Base-by-base conservation (phyloP, 1,284 basidiomycete species). In the Anthracocystis setariae region DNA sequence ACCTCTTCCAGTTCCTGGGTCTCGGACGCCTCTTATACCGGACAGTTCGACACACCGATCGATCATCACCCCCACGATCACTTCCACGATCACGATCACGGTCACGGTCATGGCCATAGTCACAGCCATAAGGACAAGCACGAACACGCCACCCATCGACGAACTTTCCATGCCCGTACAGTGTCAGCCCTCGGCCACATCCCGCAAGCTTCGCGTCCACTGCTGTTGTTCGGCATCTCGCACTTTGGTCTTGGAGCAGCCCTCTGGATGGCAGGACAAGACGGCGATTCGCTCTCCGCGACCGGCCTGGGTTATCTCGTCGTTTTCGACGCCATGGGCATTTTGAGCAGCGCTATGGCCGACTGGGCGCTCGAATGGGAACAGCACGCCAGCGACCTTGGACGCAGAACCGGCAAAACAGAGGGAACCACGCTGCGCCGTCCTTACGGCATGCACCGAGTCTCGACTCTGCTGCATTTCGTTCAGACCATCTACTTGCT, bases 241-340 rank as follows among this genome's bases (percentile, higher is more conserved):
- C 85, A 88, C 73, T 84, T 87, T 37, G 78, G 84, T 0, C 78
- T 88, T 3, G 88, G 88, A 1, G 85, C 86, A 1, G 83, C 82
- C 5, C 76, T 98, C 10, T 98, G 95, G 95, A 89, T 95, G 2
- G 86, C 87, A n/a, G 94, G 94, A 1, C 95, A 98, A 83, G 89
- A 91, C 63, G 88, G 88, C 25, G 94, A 94, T 17, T 94, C 92
- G 47, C 85, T 97, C 24, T 87, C 91, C 2, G 89, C 91, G 56
- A 94, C 94, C 0, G 95, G 93, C 0, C 84, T 98, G 15, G 95
- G 95, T 0, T 98, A 98, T 82, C 91, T 96, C 87, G 89, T 96
- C 27, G 93, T 98, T 0, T 98, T 98, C 79, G 95, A 98, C 82
- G 88, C 93, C 3, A 67, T 82, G 50, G 79, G 80, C 18, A 64